A percentile compares a stretch with the other conserved stretches of the same genome.
Conservation (phyloP, 768 basidiomycete species). For the Exsudoporus frostii region DNA sequence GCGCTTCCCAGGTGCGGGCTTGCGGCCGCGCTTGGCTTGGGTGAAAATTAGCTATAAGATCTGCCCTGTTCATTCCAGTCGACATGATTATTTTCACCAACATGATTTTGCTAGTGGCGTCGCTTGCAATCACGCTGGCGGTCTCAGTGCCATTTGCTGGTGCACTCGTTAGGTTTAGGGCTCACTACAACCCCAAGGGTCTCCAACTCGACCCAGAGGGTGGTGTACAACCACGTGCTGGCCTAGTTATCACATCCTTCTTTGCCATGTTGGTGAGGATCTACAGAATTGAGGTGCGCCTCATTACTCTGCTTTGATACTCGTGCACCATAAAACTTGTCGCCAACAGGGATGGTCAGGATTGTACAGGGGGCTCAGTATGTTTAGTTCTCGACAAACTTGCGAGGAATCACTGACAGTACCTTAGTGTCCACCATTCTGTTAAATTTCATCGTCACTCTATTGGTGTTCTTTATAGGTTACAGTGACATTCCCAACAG, state of each 20-base stretch:
- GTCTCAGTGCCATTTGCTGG: slow-evolving; percentile 63
- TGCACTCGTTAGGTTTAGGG: slow-evolving; percentile 70
- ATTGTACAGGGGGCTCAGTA: slow-evolving; percentile 77
- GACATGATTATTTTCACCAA: slow-evolving; percentile 37
- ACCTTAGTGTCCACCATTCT: slow-evolving; percentile 47
- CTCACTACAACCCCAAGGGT: slow-evolving; percentile 83
- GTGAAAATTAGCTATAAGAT: too few species aligned
- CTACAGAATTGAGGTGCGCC: slow-evolving; percentile 66
- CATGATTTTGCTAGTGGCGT: slow-evolving; percentile 40
- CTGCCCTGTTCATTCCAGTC: too few species aligned
- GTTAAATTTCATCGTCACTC: slow-evolving; percentile 51
- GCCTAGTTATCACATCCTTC: slow-evolving; percentile 71
- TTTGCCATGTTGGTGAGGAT: slow-evolving; percentile 72
- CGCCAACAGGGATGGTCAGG: slow-evolving; percentile 60
- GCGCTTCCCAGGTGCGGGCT: too few species aligned
- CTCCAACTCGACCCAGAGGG: slow-evolving; percentile 78
- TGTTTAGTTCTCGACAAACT: slow-evolving; percentile 15
- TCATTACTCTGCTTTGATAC: not conserved
- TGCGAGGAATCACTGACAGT: slow-evolving; percentile 38
- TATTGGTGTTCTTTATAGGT: slow-evolving; percentile 57
- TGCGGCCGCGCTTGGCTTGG: too few species aligned
- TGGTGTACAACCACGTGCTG: slow-evolving; percentile 69
- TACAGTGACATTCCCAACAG: slow-evolving; percentile 59
- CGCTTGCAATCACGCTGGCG: slow-evolving; percentile 51
- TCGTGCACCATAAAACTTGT: not conserved